These are phyloP conservation scores for Cucurbita maxima DNA, from an alignment of 306 rosid genomes.

Conservation along the genomic window DNA sequence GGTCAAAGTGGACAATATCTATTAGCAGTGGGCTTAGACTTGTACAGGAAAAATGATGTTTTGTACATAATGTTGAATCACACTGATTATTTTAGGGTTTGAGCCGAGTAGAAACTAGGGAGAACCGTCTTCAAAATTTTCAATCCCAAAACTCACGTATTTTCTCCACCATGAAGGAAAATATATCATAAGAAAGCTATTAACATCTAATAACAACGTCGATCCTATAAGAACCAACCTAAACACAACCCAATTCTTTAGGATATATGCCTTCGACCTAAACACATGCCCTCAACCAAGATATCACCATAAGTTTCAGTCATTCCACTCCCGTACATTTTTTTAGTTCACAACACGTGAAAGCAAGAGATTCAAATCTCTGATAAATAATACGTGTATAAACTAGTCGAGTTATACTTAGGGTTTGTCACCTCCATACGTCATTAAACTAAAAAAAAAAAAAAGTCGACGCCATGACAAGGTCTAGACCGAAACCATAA, in stretches of 20 bases:
- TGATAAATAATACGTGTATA: no score
- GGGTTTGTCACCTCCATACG: no score
- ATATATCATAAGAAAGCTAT: no score
- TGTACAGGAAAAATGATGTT: neutral
- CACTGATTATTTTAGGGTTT: neutral
- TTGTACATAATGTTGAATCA: neutral
- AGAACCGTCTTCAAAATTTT: neutral
- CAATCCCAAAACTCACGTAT: neutral
- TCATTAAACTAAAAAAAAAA: no score
- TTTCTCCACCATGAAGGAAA: neutral
- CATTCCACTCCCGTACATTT: no score
- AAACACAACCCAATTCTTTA: neutral
- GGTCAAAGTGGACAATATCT: no score
- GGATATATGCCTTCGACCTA: no score
- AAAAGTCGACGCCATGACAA: neutral
- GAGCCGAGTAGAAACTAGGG: neutral
- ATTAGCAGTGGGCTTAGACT: no score
- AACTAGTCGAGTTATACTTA: neutral
- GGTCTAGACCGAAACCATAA: neutral
- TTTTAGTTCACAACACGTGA: neutral
- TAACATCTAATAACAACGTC: neutral
- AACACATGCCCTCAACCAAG: neutral
- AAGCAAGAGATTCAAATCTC: no score
- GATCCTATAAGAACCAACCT: neutral
- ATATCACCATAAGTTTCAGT: no score